A percentile compares a stretch with the other conserved stretches of the same genome.
phyloP scores from a whole-genome alignment of 108 stramenopile genomes.

The Fragilariopsis cylindrus region DNA sequence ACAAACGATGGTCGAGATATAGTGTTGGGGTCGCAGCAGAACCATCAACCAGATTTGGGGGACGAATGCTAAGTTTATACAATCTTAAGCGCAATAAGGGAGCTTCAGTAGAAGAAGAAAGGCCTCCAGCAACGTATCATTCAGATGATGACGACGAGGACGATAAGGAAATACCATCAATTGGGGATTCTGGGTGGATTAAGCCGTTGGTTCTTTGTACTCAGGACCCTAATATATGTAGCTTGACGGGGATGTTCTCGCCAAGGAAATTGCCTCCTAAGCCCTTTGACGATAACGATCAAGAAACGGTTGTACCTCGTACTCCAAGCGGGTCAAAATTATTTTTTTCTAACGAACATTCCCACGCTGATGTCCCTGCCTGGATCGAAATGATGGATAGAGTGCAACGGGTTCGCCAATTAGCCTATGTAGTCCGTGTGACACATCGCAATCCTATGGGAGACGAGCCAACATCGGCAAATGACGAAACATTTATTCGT shows the following conservation, averaged over 20 bases:
- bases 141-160: slow-evolving; percentile 48
- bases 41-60: slow-evolving; percentile 79
- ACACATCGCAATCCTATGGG: slow-evolving; percentile 30
- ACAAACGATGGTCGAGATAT: slow-evolving; percentile 78
- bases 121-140: slow-evolving; percentile 40
- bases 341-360: slow-evolving; percentile 42
- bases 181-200: slow-evolving; percentile 45
- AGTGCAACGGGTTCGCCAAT: slow-evolving; percentile 58
- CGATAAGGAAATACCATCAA: slow-evolving; percentile 37
- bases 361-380: slow-evolving; percentile 70
- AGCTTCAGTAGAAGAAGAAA: slow-evolving; percentile 31
- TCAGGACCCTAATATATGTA: slow-evolving; percentile 2
- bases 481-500: slow-evolving; percentile 29
- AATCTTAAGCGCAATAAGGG: slow-evolving; percentile 27
- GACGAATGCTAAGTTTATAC: slow-evolving; percentile 79
- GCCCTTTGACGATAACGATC: background rate
- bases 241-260: background rate
- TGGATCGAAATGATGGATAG: slow-evolving; percentile 90
- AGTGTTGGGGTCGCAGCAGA: slow-evolving; percentile 70
- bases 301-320: slow-evolving; percentile 17
- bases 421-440: slow-evolving; percentile 77
- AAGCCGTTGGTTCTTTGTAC: slow-evolving; percentile 38
- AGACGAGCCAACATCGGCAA: slow-evolving; percentile 8
- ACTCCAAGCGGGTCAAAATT: slow-evolving; percentile 12
- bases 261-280: background rate